Evolutionary conservation across 1,284 basidiomycete genomes (phyloP), one percentile per base, ranked within the genome.

Genomic region (Leccinum colubrinum): DNA sequence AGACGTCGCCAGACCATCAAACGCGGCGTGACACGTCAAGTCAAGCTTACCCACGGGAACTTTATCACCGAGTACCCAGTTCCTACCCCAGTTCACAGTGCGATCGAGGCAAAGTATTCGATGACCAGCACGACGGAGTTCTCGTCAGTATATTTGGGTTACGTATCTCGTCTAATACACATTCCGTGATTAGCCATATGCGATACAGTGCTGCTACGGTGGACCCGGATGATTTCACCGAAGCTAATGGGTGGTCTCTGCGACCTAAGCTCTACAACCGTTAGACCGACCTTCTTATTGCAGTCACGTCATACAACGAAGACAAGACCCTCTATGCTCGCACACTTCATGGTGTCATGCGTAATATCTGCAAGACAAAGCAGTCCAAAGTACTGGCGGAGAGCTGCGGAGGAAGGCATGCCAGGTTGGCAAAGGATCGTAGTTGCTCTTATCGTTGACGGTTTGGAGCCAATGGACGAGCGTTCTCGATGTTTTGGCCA

Each of bases 341-440:
- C 65, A 98, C 95, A 1, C 80, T 98, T 55, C 95, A 98, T 71
- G 93, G 94, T 65, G 91, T 98, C 72, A 98, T 98, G 95, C 78
- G 96, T 68, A 99, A 99, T 77, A 97, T 3, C 67, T 97, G 95
- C 86, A 96, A 94, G 79, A 95, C 94, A 55, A 97, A 96, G 75
- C 88, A 90, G 70, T 96, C 94, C 30, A 65, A 97, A 97, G 75
- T 98, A 94, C 80, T 98, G 90, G 95, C 84, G 90, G 54, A 82
- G 86, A 58, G 84, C 83, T 61, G 86, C 92, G 1, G 95, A 98
- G 77, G 93, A 95, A 70, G 96, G 94, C 58, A 80, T 85, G 59
- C 92, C 94, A 30, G 91, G 83, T 15, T 98, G 97, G 97, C 94
- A 98, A 76, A 88, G 86, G 68, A 97, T 99, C 69, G 88, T 87